Evolutionary conservation across 768 basidiomycete species (phyloP).

Genomic region (Tulasnella calospora): DNA sequence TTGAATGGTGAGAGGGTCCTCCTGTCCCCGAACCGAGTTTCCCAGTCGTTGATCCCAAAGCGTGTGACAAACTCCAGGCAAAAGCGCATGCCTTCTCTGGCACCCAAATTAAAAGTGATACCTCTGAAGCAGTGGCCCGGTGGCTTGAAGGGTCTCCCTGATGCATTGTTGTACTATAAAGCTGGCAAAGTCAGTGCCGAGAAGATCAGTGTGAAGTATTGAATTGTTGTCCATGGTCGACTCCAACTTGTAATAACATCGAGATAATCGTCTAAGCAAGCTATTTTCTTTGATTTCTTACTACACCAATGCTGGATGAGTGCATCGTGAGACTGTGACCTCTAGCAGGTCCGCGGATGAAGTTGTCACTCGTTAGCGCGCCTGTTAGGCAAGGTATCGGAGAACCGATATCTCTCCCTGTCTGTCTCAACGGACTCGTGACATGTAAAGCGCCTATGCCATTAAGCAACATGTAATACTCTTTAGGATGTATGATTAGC

Average conservation of each 20-base stretch:
- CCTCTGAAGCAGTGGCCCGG: constrained; percentile 21
- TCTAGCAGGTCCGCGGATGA: not conserved
- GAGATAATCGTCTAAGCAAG: not conserved
- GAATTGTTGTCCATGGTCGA: not conserved
- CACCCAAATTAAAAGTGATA: constrained; percentile 7
- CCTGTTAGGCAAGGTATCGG: not conserved
- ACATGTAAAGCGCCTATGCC: not conserved
- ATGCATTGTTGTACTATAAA: constrained; percentile 29
- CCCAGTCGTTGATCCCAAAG: not conserved
- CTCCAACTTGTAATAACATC: not conserved
- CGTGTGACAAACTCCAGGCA: not conserved
- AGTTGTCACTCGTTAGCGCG: not conserved
- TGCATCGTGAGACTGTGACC: not conserved
- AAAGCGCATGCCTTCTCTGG: not conserved
- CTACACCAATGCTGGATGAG: not conserved
- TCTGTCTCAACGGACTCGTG: not conserved
- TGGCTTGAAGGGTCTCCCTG: constrained; percentile 27
- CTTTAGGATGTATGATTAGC: not conserved
- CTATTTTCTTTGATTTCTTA: not conserved
- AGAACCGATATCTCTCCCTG: not conserved
- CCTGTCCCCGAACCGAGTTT: not conserved
- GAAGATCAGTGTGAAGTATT: constrained; percentile 25
- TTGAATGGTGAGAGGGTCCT: constrained; percentile 3
- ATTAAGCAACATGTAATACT: not conserved
- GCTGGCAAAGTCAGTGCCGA: constrained; percentile 29